Evolutionary conservation across 768 basidiomycete genomes (phyloP).

Genomic region (Tulasnella sp.): DNA sequence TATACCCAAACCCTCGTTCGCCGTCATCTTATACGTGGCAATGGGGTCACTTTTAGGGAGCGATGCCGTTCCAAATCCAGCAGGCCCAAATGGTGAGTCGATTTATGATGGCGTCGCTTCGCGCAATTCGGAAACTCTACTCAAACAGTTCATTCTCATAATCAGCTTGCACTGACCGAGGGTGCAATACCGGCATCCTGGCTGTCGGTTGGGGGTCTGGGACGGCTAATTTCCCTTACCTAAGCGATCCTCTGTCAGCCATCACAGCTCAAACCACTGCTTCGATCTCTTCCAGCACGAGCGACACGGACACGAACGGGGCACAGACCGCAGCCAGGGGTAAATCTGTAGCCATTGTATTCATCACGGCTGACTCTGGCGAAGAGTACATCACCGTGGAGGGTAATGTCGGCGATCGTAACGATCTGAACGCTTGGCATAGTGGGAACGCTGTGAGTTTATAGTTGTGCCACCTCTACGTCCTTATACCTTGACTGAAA

Average conservation of each 20-base stretch:
- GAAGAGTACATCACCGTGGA: conserved; percentile 15
- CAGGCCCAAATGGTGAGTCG: conserved; percentile 45
- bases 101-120: not conserved
- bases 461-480: no score
- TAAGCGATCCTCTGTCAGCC: conserved; percentile 29
- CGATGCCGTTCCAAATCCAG: conserved; percentile 42
- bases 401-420: conserved; percentile 30
- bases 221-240: conserved; percentile 37
- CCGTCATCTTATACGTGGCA: not conserved
- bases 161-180: conserved; percentile 34
- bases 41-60: conserved; percentile 20
- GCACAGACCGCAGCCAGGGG: conserved; percentile 36
- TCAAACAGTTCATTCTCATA: no score
- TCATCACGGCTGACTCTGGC: conserved; percentile 34
- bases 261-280: conserved; percentile 33
- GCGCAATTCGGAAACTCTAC: not conserved
- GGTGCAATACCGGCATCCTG: conserved; percentile 47
- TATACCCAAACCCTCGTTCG: not conserved
- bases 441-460: conserved; percentile 27
- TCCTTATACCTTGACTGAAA: no score
- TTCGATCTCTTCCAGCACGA: conserved; percentile 36
- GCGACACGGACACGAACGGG: conserved; percentile 38
- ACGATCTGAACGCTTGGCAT: conserved; percentile 28
- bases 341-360: conserved; percentile 38
- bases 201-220: conserved; percentile 47